phyloP scores from a whole-genome alignment of 1,284 basidiomycete genomes.

The Gomphus bonarii region DNA sequence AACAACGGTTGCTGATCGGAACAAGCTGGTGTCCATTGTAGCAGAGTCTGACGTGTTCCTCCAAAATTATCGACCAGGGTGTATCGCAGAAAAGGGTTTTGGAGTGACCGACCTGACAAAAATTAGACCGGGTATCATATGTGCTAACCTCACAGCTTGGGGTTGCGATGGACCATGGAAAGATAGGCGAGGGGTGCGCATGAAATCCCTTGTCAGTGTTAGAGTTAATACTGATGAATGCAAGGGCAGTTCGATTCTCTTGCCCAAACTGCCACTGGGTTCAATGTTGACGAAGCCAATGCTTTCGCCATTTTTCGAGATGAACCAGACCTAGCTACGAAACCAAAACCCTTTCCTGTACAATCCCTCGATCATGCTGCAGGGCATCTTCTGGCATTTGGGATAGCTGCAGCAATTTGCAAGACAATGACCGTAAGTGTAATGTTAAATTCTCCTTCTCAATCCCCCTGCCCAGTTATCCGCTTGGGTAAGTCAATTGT shows the following conservation, averaged over 20 bases:
- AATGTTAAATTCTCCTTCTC: too few species aligned
- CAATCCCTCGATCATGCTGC: slow-evolving; percentile 57
- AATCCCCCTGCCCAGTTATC: too few species aligned
- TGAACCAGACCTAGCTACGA: slow-evolving; percentile 13
- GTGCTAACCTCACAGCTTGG: slow-evolving; percentile 48
- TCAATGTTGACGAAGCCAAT: slow-evolving; percentile 47
- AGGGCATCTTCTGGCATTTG: slow-evolving; percentile 50
- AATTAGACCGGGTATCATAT: slow-evolving; percentile 42
- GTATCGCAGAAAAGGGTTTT: slow-evolving; percentile 41
- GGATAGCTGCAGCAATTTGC: slow-evolving; percentile 44
- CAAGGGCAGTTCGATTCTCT: slow-evolving; percentile 50
- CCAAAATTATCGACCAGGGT: slow-evolving; percentile 55
- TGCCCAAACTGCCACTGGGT: slow-evolving; percentile 55
- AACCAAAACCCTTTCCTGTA: slow-evolving; percentile 44
- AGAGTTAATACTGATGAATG: not conserved
- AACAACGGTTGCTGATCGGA: slow-evolving; percentile 22
- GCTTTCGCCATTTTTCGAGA: slow-evolving; percentile 29
- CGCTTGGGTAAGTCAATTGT: too few species aligned
- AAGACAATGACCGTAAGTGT: slow-evolving; percentile 39
- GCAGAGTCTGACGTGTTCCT: slow-evolving; percentile 48
- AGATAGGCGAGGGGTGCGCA: slow-evolving; percentile 39
- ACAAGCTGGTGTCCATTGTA: slow-evolving; percentile 29
- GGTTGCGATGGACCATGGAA: slow-evolving; percentile 54
- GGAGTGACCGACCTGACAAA: slow-evolving; percentile 31
- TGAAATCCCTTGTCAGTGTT: not conserved